A percentile compares a stretch with the other conserved stretches of the same genome.
Evolutionary conservation across 768 basidiomycete species (phyloP).

Genomic region (Naganishia antarctica): DNA sequence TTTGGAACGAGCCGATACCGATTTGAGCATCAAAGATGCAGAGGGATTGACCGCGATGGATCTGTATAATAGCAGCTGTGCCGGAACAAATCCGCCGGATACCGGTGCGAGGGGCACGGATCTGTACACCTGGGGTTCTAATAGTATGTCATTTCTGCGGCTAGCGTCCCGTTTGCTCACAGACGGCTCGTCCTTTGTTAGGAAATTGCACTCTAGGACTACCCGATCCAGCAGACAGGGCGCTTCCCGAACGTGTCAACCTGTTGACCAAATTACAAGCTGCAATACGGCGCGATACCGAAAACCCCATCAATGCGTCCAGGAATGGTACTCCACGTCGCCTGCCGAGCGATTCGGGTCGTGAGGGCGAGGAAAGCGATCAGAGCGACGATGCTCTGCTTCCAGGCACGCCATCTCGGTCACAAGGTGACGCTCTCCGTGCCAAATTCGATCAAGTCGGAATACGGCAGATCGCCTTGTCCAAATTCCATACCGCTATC

Average conservation of each 20-base stretch:
- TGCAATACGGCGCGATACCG: conserved; percentile 1
- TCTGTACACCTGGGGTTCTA: conserved; percentile 81
- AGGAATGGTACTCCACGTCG: conserved; percentile 23
- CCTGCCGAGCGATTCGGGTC: conserved; percentile 28
- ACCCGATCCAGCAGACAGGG: conserved; percentile 71
- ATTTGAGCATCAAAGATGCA: conserved; percentile 66
- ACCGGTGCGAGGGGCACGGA: conserved; percentile 53
- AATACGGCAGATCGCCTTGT: conserved; percentile 70
- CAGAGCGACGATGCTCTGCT: conserved; percentile 36
- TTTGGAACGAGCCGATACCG: conserved; percentile 67
- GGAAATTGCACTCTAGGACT: conserved; percentile 84
- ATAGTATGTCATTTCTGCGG: conserved; percentile 51
- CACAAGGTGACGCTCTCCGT: conserved; percentile 28
- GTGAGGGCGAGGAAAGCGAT: conserved; percentile 32
- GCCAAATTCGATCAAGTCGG: conserved; percentile 62
- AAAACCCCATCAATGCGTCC: conserved; percentile 4
- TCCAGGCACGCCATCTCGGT: neutral
- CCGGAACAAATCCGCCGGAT: conserved; percentile 53
- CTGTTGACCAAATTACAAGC: conserved; percentile 51
- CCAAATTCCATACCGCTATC: conserved; percentile 76
- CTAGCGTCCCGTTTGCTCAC: neutral
- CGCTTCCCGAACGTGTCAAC: conserved; percentile 69
- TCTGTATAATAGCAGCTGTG: conserved; percentile 82
- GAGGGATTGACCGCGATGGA: conserved; percentile 89
- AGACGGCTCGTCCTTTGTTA: neutral